Base-by-base conservation (phyloP, 176 grass and related monocot species). In the Cymbopogon citratus region DNA sequence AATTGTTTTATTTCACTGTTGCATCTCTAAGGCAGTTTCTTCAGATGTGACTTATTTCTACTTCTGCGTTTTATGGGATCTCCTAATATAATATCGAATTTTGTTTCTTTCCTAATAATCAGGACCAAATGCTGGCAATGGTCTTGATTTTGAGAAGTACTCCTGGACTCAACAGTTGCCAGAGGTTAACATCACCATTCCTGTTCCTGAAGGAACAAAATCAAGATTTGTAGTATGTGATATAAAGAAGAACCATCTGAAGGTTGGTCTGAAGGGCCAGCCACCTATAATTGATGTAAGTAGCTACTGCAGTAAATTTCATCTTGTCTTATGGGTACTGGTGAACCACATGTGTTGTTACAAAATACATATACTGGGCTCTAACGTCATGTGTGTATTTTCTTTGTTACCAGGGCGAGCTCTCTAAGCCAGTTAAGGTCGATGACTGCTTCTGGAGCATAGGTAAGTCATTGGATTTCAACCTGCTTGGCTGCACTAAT, bases 361-460 rank as follows among this genome's bases (percentile, higher is more conserved):
- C 23, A 70, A 12, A 69, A 21, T 70, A 28, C 40, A 9, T 18
- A 44, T 26, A 44, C 11, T 26, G 2, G 40, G 34, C 9, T 70
- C 36, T 84, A 70, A 84, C 23, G 35, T 35, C 16, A 6, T 33
- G 3, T 35, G 45, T 19, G 0, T 8, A 36, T 21, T 81, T 69
- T 15, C 28, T 72, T 77, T 75, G 13, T 81, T 70, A 69, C 21
- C 87, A 99, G 96, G 96, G 92, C 16, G 92, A 93, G 39, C 96
- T 99, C 51, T 71, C 80, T 83, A 87, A 95, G 4, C 69, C 91
- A 71, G 87, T 95, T 29, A 99, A 90, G 88, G 82, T 80, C 36
- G 96, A 99, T 25, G 96, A 99, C 71, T 93, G 90, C 74, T 97
- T 97, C 86, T 97, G 94, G 94, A 97, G 94, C 74, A 92, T 97